Conservation (phyloP, 768 basidiomycete genomes). For the Saitozyma sp. region DNA sequence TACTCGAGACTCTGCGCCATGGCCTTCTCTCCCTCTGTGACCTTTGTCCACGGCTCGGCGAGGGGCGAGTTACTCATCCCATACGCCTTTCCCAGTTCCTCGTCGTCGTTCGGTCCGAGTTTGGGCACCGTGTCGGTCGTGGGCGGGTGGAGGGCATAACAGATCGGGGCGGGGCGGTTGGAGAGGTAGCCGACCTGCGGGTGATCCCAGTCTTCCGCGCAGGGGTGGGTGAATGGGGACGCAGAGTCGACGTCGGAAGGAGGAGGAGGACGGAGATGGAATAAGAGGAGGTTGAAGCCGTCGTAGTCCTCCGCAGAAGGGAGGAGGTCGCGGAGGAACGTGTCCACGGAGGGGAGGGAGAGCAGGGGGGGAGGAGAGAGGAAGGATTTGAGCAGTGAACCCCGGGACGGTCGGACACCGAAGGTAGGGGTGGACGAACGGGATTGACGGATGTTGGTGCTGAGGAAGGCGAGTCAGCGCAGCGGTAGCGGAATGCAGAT, state of each 20-base stretch:
- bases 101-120: not conserved
- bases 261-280: conserved; percentile 19
- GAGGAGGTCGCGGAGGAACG: conserved; percentile 5
- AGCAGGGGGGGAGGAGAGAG: conserved; percentile 20
- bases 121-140: too few relatives aligned
- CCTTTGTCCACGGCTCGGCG: conserved; percentile 51
- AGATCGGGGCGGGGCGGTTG: conserved; percentile 28
- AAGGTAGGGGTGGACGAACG: conserved; percentile 15
- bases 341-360: conserved; percentile 15
- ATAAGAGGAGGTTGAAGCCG: conserved; percentile 53
- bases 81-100: not conserved
- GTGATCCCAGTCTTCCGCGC: conserved; percentile 4
- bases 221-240: not conserved
- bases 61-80: conserved; percentile 45
- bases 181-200: conserved; percentile 32
- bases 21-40: conserved; percentile 36
- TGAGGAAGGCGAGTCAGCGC: conserved; percentile 1
- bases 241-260: too few relatives aligned
- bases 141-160: too few relatives aligned
- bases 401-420: conserved; percentile 35
- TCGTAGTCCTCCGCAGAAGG: conserved; percentile 37
- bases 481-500: too few relatives aligned
- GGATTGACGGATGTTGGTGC: conserved; percentile 32
- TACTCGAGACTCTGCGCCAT: conserved; percentile 26
- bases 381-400: conserved; percentile 46